phyloP scores from a whole-genome alignment of 2,329 filamentous ascomycete genomes.

The Colletotrichum scovillei region DNA sequence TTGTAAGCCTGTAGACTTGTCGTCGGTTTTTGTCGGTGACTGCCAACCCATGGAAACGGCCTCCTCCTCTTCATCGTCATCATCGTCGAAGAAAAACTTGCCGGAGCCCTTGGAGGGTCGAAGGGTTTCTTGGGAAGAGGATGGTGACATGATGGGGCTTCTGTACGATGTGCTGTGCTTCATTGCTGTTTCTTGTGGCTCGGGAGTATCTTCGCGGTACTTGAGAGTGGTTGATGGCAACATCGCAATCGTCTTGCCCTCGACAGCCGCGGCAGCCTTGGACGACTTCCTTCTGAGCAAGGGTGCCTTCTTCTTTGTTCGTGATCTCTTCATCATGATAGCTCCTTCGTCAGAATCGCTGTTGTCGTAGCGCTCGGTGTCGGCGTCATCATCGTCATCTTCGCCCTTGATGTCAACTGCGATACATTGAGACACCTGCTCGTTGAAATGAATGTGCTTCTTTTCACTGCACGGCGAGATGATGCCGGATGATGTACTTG shows the following conservation, averaged over 20 bases:
- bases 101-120: constrained; percentile 75
- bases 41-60: constrained; percentile 44
- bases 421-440: constrained; percentile 95
- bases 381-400: constrained; percentile 74
- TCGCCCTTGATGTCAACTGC: constrained; percentile 88
- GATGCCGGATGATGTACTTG: constrained; percentile 77
- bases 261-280: constrained; percentile 60
- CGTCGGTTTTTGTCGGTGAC: constrained; percentile 37
- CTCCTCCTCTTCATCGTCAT: constrained; percentile 68
- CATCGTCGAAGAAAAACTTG: constrained; percentile 72
- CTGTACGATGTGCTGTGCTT: constrained; percentile 66
- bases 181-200: constrained; percentile 70
- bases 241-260: constrained; percentile 89
- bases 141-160: constrained; percentile 72
- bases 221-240: constrained; percentile 90
- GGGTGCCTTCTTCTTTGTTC: constrained; percentile 66
- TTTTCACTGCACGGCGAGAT: constrained; percentile 72
- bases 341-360: constrained; percentile 81
- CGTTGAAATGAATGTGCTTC: constrained; percentile 95
- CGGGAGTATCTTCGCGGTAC: constrained; percentile 81
- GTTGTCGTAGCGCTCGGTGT: constrained; percentile 55
- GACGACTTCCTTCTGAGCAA: constrained; percentile 58
- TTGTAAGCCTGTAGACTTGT: constrained; percentile 48
- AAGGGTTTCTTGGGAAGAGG: constrained; percentile 85
- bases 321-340: constrained; percentile 82